A percentile compares a stretch with the other conserved stretches of the same genome.
Evolutionary conservation across 1,284 basidiomycete genomes (phyloP).

Genomic region (Cutaneotrichosporon arboriforme): DNA sequence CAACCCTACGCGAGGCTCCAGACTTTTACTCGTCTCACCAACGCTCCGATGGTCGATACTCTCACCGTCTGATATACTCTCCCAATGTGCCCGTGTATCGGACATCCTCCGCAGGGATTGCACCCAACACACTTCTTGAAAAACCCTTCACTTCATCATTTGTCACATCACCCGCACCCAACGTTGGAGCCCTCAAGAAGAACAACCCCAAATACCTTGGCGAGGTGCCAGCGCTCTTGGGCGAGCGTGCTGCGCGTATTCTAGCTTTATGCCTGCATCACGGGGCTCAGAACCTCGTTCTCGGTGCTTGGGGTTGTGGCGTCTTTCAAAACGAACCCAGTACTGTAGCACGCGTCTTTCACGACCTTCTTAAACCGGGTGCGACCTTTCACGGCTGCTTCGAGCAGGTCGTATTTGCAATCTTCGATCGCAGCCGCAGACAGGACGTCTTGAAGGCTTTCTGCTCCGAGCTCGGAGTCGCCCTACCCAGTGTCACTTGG

Average conservation of each 20-base stretch:
- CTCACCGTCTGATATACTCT: conserved; percentile 16
- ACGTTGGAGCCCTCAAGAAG: conserved; percentile 6
- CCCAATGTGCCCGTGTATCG: conserved; percentile 13
- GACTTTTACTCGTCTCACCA: conserved; percentile 11
- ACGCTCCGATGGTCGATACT: conserved; percentile 12
- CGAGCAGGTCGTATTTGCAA: conserved; percentile 10
- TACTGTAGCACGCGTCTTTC: conserved; percentile 6
- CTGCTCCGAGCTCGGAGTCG: background rate
- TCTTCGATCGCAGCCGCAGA: background rate
- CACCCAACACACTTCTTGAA: conserved; percentile 1
- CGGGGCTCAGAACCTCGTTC: conserved; percentile 8
- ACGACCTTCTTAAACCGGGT: conserved; percentile 1
- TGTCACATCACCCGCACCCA: conserved; percentile 15
- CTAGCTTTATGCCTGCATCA: conserved; percentile 9
- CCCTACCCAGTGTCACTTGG: background rate
- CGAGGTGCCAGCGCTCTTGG: background rate
- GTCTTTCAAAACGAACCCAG: conserved; percentile 16
- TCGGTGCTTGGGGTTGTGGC: conserved; percentile 20
- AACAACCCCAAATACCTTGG: background rate
- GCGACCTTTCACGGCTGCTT: conserved; percentile 9
- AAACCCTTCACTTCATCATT: conserved; percentile 1
- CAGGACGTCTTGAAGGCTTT: background rate
- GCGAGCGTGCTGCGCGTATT: conserved; percentile 12
- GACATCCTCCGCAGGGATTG: background rate
- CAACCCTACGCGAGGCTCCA: background rate